Evolutionary conservation across 2,329 filamentous ascomycete species (phyloP), one percentile per base, ranked within the genome.

Genomic region (Penicillium sp.): DNA sequence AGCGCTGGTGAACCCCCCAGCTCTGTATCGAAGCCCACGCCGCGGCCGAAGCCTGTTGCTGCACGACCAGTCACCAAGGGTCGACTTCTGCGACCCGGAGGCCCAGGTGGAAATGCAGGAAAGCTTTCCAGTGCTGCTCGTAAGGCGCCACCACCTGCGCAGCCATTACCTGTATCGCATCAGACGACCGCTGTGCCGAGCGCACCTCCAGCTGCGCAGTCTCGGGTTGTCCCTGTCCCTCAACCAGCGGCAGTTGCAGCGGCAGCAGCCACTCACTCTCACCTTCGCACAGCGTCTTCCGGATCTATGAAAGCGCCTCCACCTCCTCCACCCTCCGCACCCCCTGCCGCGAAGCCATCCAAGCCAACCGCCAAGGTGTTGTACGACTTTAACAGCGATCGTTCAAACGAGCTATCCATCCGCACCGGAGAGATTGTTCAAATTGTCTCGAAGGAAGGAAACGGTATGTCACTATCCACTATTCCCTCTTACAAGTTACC

Each of bases 371-470:
- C 90, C 67, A 94, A 92, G 78, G 94, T 92, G 4, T 75, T 97
- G 43, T 99, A 97, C 73, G 92, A 97, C 67, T 99, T 97, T 72
- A 83, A 81, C 51, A 92, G 92, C 14, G 88, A 93, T 63, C 90
- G 84, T 59, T 85, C 88, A 54, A 96, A 95, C 62, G 92, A 97
- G 75, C 81, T 99, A 48, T 87, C 89, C 14, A 84, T 99, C 60
- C 83, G 74, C 54, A 87, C 89, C 46, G 92, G 89, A 47, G 90
- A 97, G 59, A 75, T 96, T 45, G 84, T 99, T 49, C 86, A 95
- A 71, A 87, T 99, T 68, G 84, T 95, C n/a, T 89, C 94, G 69
- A 97, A 97, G 75, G 93, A 97, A 75, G 87, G 84, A 72, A 97
- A 97, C 71, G 94, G 93, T 96, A 84, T 74, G 87, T 73, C 23